phyloP scores from a whole-genome alignment of 768 basidiomycete genomes.

The Tulasnella sp. region DNA sequence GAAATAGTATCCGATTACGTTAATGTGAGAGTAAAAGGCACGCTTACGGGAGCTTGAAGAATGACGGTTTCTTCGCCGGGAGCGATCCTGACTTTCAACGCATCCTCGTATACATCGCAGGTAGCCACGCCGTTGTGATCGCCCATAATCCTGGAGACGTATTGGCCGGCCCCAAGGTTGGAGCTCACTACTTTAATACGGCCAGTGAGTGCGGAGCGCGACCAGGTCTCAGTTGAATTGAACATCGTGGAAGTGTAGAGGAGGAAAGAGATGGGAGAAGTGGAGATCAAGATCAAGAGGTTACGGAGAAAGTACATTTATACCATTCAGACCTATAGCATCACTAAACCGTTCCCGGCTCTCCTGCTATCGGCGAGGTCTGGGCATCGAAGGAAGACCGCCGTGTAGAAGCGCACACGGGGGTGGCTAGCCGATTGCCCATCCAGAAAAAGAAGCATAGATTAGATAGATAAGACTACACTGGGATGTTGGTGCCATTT shows the following conservation, averaged over 20 bases:
- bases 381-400: too few species aligned
- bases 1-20: neutral
- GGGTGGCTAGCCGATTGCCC: too few species aligned
- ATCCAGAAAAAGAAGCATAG: too few species aligned
- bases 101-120: neutral
- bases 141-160: neutral
- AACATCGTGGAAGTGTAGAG: neutral
- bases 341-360: too few species aligned
- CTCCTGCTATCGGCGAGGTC: too few species aligned
- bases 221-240: neutral
- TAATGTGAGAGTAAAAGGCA: neutral
- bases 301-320: too few species aligned
- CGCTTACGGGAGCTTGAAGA: neutral
- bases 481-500: too few species aligned
- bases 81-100: neutral
- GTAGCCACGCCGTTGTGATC: neutral
- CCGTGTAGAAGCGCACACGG: too few species aligned
- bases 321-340: too few species aligned
- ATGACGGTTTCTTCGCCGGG: neutral
- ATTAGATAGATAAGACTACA: too few species aligned
- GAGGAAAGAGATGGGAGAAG: too few species aligned
- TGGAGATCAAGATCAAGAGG: too few species aligned
- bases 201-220: neutral
- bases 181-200: neutral
- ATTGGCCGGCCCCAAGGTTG: neutral